Base-by-base conservation (phyloP, 1,284 basidiomycete genomes). In the Chalciporus piperatoides region DNA sequence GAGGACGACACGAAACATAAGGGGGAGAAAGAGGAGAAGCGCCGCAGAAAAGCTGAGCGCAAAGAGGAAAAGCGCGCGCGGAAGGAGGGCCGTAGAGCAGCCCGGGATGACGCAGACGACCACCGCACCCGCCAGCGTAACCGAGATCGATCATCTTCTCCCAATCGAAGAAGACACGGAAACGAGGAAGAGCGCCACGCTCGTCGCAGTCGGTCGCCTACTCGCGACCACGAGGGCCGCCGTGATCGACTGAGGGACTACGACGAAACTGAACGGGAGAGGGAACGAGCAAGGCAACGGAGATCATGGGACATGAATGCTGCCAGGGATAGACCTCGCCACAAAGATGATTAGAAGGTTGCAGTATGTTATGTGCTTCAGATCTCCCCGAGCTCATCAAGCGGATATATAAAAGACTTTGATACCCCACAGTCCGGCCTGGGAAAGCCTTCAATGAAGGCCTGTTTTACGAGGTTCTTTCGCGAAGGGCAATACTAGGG, bases 1-100 rank as follows among this genome's bases (percentile, higher is more conserved):
- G 15, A 70, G 9, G 60, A 59, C 2, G 65, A 64, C 14, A 54
- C 62, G 10, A 57, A 70, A 41, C 68, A 62, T 28, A 68, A 68
- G 33, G 59, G 67, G 15, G 75, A 77, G 50, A 84, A 81, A 58
- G 82, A 81, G 53, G 83, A 83, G 60, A 77, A 68, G 52, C 71
- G 73, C 15, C 70, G 71, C 46, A 72, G 71, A 47, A 88, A 83
- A 59, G 80, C 76, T 5, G 81, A 82, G 53, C 75, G 74, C 17
- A 80, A 74, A 56, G 83, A 81, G 58, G 78, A 80, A 63, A 84
- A 79, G 58, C 71, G 75, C 23, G 70, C 70, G 17, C 69, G 67
- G 51, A 82, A 77, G 66, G 77, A 80, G 58, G 67, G 71, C 55
- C 68, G 73, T 45, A 65, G 71, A 51, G 61, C 68, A 42, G 68